Base-by-base conservation (phyloP, 176 grass and related monocot genomes). In the Pontederia paniculata region DNA sequence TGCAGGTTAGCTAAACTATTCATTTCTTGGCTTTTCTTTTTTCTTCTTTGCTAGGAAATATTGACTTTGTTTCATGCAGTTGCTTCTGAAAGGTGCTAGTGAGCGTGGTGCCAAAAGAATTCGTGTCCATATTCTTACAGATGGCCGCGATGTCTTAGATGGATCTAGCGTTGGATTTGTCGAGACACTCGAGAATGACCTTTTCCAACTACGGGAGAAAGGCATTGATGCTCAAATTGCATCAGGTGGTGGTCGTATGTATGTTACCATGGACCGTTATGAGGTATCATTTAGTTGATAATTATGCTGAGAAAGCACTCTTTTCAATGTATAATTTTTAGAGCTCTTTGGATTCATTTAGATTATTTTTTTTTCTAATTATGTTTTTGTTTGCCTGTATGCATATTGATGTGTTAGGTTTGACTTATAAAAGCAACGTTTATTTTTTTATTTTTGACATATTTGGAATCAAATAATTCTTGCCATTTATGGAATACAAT, bases 101-200 rank as follows among this genome's bases (percentile, higher is more conserved):
- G 87, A 88, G 62, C 74, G 68, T 58, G 86, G 87, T 21, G 93
- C 87, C 15, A 98, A 98, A 76, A 98, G 75, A 81, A 91, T 98
- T 10, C 77, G 93, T n/a, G 66, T 91, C 19, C 93, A 98, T 63
- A 75, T 98, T 42, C 86, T 98, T 66, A 98, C 93, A 21, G 93
- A 98, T 69, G 93, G 93, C 1, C 86, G 93, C 72, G 93, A 98
- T 82, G 93, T 98, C 57, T 87, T 98, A 80, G 93, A 98, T 82
- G 93, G 93, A 21, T 79, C 80, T 42, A 98, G 93, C 37, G 62
- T 98, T 70, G 87, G 87, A 54, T 98, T 98, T 12, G 80, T 98
- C n/a, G 83, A 98, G 59, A 88, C 72, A 44, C 70, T 98, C 49
- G 93, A 98, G 75, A 88, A 80, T n/a, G 80, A 88, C 62, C 86